Evolutionary conservation across 1,284 basidiomycete genomes (phyloP).

Genomic region (Hypsizygus ulmarius): DNA sequence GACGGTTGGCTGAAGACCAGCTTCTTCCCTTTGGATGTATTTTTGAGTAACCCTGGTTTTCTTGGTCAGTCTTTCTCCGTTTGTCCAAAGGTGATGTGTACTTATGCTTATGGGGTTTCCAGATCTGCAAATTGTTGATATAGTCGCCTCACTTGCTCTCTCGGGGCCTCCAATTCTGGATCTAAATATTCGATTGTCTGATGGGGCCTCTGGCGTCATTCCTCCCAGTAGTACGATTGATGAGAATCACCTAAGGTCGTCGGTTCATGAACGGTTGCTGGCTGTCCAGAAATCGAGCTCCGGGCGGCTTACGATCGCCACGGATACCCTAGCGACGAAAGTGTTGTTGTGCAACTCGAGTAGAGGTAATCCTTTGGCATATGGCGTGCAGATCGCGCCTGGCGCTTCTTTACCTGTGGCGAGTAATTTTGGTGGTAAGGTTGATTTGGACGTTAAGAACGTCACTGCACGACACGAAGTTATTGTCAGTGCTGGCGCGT

Average conservation of each 20-base stretch:
- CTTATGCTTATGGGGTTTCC: neutral
- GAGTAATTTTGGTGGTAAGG: slow-evolving; percentile 23
- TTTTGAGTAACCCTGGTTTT: slow-evolving; percentile 12
- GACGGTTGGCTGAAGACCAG: slow-evolving; percentile 25
- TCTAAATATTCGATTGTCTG: slow-evolving; percentile 12
- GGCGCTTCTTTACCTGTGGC: slow-evolving; percentile 24
- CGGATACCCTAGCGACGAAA: slow-evolving; percentile 23
- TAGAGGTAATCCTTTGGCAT: slow-evolving; percentile 16
- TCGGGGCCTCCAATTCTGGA: slow-evolving; percentile 15
- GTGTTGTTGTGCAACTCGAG: slow-evolving; percentile 23
- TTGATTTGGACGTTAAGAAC: slow-evolving; percentile 12
- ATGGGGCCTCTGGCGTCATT: slow-evolving; percentile 7
- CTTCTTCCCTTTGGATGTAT: slow-evolving; percentile 15
- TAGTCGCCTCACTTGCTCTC: slow-evolving; percentile 8
- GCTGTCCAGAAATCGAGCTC: slow-evolving; percentile 10
- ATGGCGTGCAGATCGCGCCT: slow-evolving; percentile 26
- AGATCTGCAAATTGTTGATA: slow-evolving; percentile 17
- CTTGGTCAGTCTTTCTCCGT: slow-evolving; percentile 7
- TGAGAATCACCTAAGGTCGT: slow-evolving; percentile 16
- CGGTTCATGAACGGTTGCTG: slow-evolving; percentile 17
- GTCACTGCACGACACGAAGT: slow-evolving; percentile 26
- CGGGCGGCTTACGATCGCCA: slow-evolving; percentile 9
- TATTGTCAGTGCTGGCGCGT: slow-evolving; percentile 26
- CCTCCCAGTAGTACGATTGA: slow-evolving; percentile 13
- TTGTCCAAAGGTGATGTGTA: neutral